Base-by-base conservation (phyloP, 495 filamentous ascomycete species). In the Hypoxylon lienhwacheense region DNA sequence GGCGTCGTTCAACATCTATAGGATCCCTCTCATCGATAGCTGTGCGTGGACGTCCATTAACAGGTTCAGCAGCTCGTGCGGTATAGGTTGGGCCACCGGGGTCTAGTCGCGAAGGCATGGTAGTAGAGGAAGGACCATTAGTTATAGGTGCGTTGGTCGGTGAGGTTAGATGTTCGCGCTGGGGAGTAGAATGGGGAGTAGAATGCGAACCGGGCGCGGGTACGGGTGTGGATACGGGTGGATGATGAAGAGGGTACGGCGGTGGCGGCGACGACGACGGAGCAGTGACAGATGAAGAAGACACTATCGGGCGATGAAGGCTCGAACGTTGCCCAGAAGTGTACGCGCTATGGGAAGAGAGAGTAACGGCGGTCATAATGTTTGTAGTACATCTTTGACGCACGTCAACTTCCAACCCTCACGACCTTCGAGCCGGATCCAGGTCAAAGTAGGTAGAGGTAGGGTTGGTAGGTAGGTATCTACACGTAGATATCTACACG, bases 1-100 rank as follows among this genome's bases (percentile, higher is more conserved):
- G 64, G 5, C 70, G 64, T 41, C 33, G 67, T 7, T 60, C 62
- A 25, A 55, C 15, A 16, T 61, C 58, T 24, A 47, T 47, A 10
- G 52, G 29, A 17, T 67, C 65, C 31, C 65, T 49, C 34, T 64
- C 55, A 4, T 67, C 65, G 7, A 29, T 56, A 34, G 55, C 52
- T 21, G 58, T 63, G 29, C 47, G 59, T 14, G 65, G 55, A 17
- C 55, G 65, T 6, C 55, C 59, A 7, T 60, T 63, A 15, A 29
- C 52, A 4, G 34, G 25, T 17, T 56, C 58, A 12, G 57, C 12
- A n/a, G 34, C 20, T 40, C 51, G 49, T 24, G 34, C 45, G 24
- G 52, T 44, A 32, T 49, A 39, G 20, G 52, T 40, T 25, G 55
- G 51, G 55, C 59, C 59, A 22, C 43, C 32, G 7, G 42, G 19